A percentile compares a stretch with the other conserved stretches of the same genome.
Evolutionary conservation across 2,329 filamentous ascomycete genomes (phyloP).

Genomic region (Fusarium sambucinum): DNA sequence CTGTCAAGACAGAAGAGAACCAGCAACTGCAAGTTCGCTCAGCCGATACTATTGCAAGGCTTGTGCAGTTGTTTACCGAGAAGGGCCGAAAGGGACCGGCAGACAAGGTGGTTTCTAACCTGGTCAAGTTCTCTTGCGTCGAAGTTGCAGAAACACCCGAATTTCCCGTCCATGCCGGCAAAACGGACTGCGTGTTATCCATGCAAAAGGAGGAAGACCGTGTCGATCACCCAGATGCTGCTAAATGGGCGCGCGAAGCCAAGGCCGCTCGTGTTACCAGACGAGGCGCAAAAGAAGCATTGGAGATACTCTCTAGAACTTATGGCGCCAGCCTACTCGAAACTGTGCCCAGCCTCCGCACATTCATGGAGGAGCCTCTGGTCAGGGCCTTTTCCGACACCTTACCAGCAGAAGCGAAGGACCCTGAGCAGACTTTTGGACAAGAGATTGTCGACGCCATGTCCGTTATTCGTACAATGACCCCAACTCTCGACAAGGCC

Average conservation of each 20-base stretch:
- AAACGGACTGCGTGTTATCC: slow-evolving; percentile 86
- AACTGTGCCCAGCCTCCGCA: slow-evolving; percentile 84
- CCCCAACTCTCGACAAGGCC: slow-evolving; percentile 84
- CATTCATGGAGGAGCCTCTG: slow-evolving; percentile 85
- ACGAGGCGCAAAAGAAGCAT: slow-evolving; percentile 91
- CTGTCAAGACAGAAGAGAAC: slow-evolving; percentile 95
- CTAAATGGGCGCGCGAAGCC: slow-evolving; percentile 88
- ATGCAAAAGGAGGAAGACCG: slow-evolving; percentile 98
- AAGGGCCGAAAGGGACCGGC: slow-evolving; percentile 85
- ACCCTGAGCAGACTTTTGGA: slow-evolving; percentile 80
- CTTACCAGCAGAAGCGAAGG: slow-evolving; percentile 77
- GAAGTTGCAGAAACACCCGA: slow-evolving; percentile 98
- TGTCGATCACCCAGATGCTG: slow-evolving; percentile 90
- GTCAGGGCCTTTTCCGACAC: slow-evolving; percentile 77
- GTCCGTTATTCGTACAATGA: slow-evolving; percentile 90
- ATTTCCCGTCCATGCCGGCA: slow-evolving; percentile 83
- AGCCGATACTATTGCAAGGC: slow-evolving; percentile 82
- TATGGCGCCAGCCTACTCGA: slow-evolving; percentile 83
- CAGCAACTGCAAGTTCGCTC: slow-evolving; percentile 88
- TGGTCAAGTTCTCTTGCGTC: slow-evolving; percentile 97
- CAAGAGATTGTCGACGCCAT: slow-evolving; percentile 95
- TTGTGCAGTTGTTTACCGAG: slow-evolving; percentile 88
- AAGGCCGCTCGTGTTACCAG: slow-evolving; percentile 90
- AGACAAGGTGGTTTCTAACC: slow-evolving; percentile 94
- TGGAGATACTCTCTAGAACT: slow-evolving; percentile 85